phyloP scores from a whole-genome alignment of 805 yeast species.

The Barnettozyma siamensis region DNA sequence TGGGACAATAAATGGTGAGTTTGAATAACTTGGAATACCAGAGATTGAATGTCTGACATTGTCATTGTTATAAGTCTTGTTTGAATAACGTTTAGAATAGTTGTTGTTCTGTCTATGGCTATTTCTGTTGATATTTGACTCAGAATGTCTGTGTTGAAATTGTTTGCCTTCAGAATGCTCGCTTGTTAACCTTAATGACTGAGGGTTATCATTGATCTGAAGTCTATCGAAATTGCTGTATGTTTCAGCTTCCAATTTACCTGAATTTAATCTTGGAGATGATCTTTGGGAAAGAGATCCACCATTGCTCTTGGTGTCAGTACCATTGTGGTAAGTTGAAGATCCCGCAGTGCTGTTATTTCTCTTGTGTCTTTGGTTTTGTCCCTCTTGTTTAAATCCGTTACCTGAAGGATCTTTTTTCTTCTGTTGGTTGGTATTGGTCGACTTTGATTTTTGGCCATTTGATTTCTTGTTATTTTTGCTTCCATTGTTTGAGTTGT shows the following conservation, averaged over 20 bases:
- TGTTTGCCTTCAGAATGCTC: too few species aligned
- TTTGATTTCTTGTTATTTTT: conserved; percentile 12
- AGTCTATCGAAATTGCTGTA: background rate
- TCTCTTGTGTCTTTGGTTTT: background rate
- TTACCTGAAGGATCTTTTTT: conserved; percentile 1
- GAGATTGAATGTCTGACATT: conserved; percentile 19
- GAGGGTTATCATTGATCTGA: background rate
- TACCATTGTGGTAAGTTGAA: background rate
- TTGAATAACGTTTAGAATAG: conserved; percentile 6
- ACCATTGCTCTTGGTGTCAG: background rate
- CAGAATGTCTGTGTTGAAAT: conserved; percentile 1
- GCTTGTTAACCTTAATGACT: too few species aligned
- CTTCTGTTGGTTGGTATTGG: background rate
- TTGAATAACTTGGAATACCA: conserved; percentile 6
- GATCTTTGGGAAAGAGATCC: background rate
- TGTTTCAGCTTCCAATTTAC: background rate
- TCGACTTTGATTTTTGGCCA: conserved; percentile 2
- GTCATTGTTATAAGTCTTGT: conserved; percentile 8
- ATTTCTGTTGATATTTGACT: background rate
- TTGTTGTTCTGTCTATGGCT: background rate
- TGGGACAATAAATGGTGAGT: conserved; percentile 12
- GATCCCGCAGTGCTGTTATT: background rate
- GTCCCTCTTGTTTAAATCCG: background rate
- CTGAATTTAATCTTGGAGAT: background rate
- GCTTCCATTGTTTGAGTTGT: background rate